These are phyloP conservation scores for Jackrogersella minutella DNA, from an alignment of 495 filamentous ascomycete genomes.

Conservation along the genomic window DNA sequence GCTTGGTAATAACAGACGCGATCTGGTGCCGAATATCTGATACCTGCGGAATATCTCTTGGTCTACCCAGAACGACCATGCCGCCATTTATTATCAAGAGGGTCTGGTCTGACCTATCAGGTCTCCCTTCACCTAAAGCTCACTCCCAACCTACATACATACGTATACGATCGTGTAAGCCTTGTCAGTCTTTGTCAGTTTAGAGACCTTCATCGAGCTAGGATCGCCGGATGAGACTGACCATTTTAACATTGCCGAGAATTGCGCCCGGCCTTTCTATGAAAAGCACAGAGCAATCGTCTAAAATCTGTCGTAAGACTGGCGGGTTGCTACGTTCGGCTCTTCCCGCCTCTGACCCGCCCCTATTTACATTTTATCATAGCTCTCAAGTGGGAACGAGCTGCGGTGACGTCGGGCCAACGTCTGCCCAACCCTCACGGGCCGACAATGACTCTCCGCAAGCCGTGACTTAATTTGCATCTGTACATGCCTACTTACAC, in stretches of 20 bases:
- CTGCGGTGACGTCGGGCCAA: conserved; percentile 16
- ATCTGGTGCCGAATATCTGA: conserved; percentile 37
- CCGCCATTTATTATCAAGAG: conserved; percentile 15
- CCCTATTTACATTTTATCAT: conserved; percentile 8
- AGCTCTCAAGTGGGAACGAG: conserved; percentile 26
- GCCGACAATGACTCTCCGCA: conserved; percentile 14
- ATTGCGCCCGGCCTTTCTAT: conserved; percentile 20
- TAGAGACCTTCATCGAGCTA: conserved; percentile 20
- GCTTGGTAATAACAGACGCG: conserved; percentile 25
- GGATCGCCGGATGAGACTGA: conserved; percentile 28
- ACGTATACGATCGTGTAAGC: conserved; percentile 27
- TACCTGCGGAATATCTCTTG: conserved; percentile 14
- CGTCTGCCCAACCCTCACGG: conserved; percentile 13
- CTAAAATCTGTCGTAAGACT: conserved; percentile 43
- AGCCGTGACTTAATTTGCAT: conserved; percentile 2
- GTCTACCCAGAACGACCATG: conserved; percentile 14
- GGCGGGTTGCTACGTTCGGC: conserved; percentile 33
- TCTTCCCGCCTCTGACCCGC: conserved; percentile 27
- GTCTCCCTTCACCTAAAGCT: neutral
- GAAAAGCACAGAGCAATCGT: conserved; percentile 15
- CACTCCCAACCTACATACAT: conserved; percentile 11
- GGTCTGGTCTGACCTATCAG: conserved; percentile 14
- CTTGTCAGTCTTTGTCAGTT: conserved; percentile 40
- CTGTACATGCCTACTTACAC: too few species aligned
- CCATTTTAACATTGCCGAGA: conserved; percentile 21